Evolutionary conservation across 2,329 filamentous ascomycete species (phyloP).

Genomic region (Pseudogymnoascus sp.): DNA sequence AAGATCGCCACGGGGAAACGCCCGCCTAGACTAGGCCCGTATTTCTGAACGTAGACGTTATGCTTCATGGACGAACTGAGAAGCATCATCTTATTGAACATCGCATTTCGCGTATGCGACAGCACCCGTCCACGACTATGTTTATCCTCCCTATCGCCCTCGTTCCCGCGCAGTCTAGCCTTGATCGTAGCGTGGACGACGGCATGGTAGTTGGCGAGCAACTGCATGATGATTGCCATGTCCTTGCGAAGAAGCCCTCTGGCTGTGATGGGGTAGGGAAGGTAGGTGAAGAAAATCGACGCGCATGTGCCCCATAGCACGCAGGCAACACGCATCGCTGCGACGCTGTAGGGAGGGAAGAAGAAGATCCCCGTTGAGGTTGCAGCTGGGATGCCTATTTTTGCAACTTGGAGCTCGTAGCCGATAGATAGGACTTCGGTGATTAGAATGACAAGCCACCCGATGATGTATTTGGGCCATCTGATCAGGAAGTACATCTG

Average conservation of each 20-base stretch:
- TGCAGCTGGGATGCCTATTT: slow-evolving; percentile 45
- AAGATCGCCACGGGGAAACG: slow-evolving; percentile 6
- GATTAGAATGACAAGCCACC: slow-evolving; percentile 21
- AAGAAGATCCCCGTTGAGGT: slow-evolving; percentile 55
- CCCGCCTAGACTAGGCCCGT: slow-evolving; percentile 5
- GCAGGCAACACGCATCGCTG: slow-evolving; percentile 56
- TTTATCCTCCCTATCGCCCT: slow-evolving; percentile 37
- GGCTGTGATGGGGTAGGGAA: slow-evolving; percentile 62
- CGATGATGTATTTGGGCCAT: slow-evolving; percentile 6
- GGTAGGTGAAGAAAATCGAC: slow-evolving; percentile 67
- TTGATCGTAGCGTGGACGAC: slow-evolving; percentile 59
- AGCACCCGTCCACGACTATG: slow-evolving; percentile 32
- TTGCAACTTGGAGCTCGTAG: slow-evolving; percentile 61
- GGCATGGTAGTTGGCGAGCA: slow-evolving; percentile 64
- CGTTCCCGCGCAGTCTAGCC: slow-evolving; percentile 47
- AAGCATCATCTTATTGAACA: slow-evolving; percentile 9
- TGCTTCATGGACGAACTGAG: not conserved
- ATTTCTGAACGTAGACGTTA: slow-evolving; percentile 9
- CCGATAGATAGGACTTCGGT: slow-evolving; percentile 53
- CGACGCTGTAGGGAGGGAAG: slow-evolving; percentile 60
- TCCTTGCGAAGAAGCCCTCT: slow-evolving; percentile 57
- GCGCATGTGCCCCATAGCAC: slow-evolving; percentile 56
- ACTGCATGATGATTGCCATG: slow-evolving; percentile 56
- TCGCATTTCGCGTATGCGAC: not conserved
- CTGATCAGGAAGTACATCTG: slow-evolving; percentile 7